Evolutionary conservation across 345 rosid species (phyloP).

Genomic region (Murraya koenigii): DNA sequence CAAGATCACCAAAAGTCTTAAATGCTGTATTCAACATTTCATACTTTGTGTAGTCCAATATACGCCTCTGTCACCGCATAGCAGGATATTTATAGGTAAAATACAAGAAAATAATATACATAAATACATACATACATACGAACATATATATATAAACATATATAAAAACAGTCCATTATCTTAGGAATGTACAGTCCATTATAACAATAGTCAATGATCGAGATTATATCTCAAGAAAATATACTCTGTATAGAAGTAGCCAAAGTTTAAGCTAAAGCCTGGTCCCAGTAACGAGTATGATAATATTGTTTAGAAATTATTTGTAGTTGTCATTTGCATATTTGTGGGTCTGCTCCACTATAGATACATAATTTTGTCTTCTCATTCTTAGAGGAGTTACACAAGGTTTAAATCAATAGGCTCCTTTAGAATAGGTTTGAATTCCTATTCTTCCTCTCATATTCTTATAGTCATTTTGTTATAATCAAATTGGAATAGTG

Average conservation of each 20-base stretch:
- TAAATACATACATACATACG: too few species aligned
- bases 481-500: too few species aligned
- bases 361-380: too few species aligned
- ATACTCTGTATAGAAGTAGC: not conserved
- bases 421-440: too few species aligned
- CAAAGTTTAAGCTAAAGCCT: conserved; percentile 4
- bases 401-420: too few species aligned
- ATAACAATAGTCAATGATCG: not conserved
- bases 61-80: conserved; percentile 57
- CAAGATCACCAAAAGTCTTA: conserved; percentile 79
- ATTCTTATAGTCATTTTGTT: too few species aligned
- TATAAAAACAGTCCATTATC: not conserved
- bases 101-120: not conserved
- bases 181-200: not conserved
- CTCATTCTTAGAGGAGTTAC: too few species aligned
- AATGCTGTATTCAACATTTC: conserved; percentile 85
- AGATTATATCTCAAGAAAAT: not conserved
- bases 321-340: too few species aligned
- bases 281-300: not conserved
- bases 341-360: too few species aligned
- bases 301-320: not conserved
- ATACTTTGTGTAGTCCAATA: conserved; percentile 77
- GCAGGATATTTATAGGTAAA: not conserved
- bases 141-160: too few species aligned
- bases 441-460: too few species aligned